These are phyloP conservation scores for Rhizophora apiculata DNA, from an alignment of 345 rosid genomes.

Conservation along the genomic window DNA sequence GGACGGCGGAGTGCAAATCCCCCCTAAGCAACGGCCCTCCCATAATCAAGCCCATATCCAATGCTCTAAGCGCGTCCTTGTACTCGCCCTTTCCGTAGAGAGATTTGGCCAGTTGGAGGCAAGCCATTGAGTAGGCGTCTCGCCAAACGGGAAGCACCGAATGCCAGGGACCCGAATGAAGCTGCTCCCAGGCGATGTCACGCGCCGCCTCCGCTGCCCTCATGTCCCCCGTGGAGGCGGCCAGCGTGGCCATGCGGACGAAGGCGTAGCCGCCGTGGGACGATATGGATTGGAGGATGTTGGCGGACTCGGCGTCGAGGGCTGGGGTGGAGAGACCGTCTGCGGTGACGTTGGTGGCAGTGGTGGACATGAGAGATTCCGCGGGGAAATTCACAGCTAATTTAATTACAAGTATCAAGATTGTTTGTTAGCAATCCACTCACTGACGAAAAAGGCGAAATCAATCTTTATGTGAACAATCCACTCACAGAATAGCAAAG, in stretches of 20 bases:
- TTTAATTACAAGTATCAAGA: too few species aligned
- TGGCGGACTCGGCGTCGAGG: slow-evolving; percentile 56
- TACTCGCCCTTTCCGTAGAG: slow-evolving; percentile 60
- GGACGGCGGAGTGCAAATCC: slow-evolving; percentile 65
- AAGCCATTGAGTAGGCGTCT: slow-evolving; percentile 93
- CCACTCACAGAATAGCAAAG: too few species aligned
- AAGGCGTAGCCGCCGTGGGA: slow-evolving; percentile 85
- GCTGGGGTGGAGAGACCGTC: slow-evolving; percentile 53
- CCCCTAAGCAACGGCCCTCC: slow-evolving; percentile 77
- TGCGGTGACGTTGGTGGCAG: slow-evolving; percentile 21
- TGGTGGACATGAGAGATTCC: slow-evolving; percentile 19
- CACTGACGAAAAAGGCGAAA: too few species aligned
- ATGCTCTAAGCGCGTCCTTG: slow-evolving; percentile 65
- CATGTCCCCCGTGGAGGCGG: slow-evolving; percentile 56
- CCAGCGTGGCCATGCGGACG: slow-evolving; percentile 65
- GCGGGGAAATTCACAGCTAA: neutral
- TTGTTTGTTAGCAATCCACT: too few species aligned
- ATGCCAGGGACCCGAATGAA: slow-evolving; percentile 97
- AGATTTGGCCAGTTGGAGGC: slow-evolving; percentile 66
- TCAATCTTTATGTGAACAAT: too few species aligned
- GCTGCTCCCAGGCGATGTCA: slow-evolving; percentile 99
- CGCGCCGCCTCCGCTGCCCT: slow-evolving; percentile 95
- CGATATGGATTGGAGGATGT: slow-evolving; percentile 60
- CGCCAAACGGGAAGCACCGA: slow-evolving; percentile 95
- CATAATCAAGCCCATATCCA: slow-evolving; percentile 95